Evolutionary conservation across 2,329 filamentous ascomycete species (phyloP).

Genomic region (Stromatinia cepivora): DNA sequence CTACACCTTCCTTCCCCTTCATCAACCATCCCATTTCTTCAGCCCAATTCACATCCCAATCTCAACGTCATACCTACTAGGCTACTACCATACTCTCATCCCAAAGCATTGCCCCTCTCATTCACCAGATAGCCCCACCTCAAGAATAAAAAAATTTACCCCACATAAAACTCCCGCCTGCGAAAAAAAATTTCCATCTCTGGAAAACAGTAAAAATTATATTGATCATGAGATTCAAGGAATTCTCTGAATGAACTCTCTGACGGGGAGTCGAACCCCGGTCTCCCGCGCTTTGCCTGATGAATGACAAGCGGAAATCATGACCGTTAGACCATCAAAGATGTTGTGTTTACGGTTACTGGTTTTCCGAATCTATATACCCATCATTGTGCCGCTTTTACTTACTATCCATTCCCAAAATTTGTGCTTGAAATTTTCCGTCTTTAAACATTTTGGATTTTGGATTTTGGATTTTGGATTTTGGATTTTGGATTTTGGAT

Average conservation of each 20-base stretch:
- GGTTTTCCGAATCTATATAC: background rate
- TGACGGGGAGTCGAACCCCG: constrained; percentile 37
- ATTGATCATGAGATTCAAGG: background rate
- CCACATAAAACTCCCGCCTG: no score
- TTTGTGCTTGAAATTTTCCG: no score
- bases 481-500: no score
- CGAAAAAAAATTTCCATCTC: no score
- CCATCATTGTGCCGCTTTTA: no score
- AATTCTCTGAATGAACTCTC: constrained; percentile 3
- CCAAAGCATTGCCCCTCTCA: background rate
- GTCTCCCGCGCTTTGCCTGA: constrained; percentile 30
- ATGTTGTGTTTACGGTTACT: background rate
- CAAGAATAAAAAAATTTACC: no score
- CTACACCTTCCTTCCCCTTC: background rate
- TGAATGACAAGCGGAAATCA: constrained; percentile 42
- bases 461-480: no score
- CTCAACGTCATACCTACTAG: constrained; percentile 8
- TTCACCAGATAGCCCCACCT: background rate
- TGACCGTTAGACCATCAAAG: constrained; percentile 43
- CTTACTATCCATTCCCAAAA: no score
- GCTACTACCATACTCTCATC: background rate
- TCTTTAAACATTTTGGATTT: no score
- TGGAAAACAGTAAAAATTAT: background rate
- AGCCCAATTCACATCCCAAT: background rate
- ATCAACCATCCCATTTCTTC: background rate